Base-by-base conservation (phyloP, 1,284 basidiomycete species). In the Anthracocystis panici-leucophaei region DNA sequence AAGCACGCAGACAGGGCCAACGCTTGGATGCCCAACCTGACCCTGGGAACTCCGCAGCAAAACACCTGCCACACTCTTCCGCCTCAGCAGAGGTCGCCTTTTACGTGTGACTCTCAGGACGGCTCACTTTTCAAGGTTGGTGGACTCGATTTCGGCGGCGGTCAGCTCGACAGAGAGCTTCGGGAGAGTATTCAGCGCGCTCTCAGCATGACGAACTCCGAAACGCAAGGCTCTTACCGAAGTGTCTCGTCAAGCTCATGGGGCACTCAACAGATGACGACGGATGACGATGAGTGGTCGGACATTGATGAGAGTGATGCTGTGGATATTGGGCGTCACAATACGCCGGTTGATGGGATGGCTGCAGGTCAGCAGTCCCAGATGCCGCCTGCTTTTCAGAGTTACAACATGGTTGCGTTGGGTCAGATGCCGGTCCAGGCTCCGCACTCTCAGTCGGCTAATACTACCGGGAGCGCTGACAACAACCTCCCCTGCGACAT, bases 201-300 rank as follows among this genome's bases (percentile, higher is more conserved):
- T 4, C 35, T 72, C 23, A 49, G 49, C n/a, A 48, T 52, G 23
- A 18, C 45, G 6, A 27, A n/a, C 5, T 31, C 29, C 9, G 40
- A 46, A 27, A 7, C 27, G 1, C 23, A 23, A 18, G 27, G 21
- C 0, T 29, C 21, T 12, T 38, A 52, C 21, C 38, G 68, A 12
- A 58, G 25, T n/a, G 42, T 10, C 5, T 65, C 68, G 21, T 42
- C 23, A 4, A 65, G 67, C 57, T 64, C 58, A 44, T 65, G 59
- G 59, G 25, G 8, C 3, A 42, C 56, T 0, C 16, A 41, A n/a
- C 31, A 27, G 20, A 10, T 8, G 42, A 40, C 66, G 63, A 69
- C 62, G 68, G 68, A 62, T 61, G 66, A 70, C 57, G 66, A 69
- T 54, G 72, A 52, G 3, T 75, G 72, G 72, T 46, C 66, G 0